Evolutionary conservation across 139 green algal genomes (phyloP), one percentile per base, ranked within the genome.

Genomic region (Chloropicon primus): DNA sequence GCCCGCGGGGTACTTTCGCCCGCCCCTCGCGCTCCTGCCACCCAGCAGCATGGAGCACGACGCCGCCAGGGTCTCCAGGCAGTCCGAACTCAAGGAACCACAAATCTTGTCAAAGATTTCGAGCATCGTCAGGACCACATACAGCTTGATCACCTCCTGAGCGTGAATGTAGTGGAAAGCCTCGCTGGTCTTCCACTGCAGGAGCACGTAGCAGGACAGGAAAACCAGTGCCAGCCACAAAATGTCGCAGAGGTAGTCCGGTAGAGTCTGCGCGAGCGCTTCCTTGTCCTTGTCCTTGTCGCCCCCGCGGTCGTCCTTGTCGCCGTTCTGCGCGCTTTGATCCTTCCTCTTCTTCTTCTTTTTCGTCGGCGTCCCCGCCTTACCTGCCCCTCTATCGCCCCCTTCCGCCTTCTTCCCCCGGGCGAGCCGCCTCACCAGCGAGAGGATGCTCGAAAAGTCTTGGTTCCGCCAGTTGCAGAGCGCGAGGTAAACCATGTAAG

Each of bases 61-160:
- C 5, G 71, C 71, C 17, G 71, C 24, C 5, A 74, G 71, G 71
- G 71, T 28, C 71, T 74, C 71, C 3, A 74, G 71, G 71, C 23
- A 74, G 71, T 74, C 71, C 5, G 17, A 28, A 26, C 71, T 27
- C 23, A 74, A 74, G 71, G 23, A 28, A 3, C 71, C 23, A 21
- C 75, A 74, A 25, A 87, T 89, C 88, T 96, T 96, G 81, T 97
- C 92, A 24, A 86, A 79, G 25, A 97, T 91, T 78, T 97, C 92
- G 27, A 97, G 82, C 0, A 89, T 88, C 21, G 83, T 90, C 54
- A 90, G 91, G 10, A 97, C 81, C 21, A 96, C 89, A 25, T 83
- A 85, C 73, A 97, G 91, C 85, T 96, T 96, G 21, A 97, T 81
- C 72, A 96, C 94, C 84, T 97, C 92, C 10, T 89, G 85, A 21